Base-by-base conservation (phyloP, 768 basidiomycete species). In the Tricholoma terreum region DNA sequence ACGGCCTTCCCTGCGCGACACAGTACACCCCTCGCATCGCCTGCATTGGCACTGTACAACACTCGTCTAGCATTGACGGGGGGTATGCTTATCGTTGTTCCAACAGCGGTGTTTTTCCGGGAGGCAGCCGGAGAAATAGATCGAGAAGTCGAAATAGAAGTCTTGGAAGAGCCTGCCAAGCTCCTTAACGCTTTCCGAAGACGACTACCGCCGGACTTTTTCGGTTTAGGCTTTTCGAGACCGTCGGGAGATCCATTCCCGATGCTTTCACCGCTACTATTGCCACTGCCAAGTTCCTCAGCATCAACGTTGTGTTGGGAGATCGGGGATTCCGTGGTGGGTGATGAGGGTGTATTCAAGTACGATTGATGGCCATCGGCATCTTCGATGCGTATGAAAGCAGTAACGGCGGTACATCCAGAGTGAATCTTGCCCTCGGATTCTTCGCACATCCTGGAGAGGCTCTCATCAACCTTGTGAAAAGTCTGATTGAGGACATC, bases 321-420 rank as follows among this genome's bases (percentile, higher is more conserved):
- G 14, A 65, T 38, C n/a, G 76, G 70, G 9, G 77, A 77, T 12
- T 73, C 73, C 19, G 66, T 50, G n/a, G 61, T 56, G 17, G 66
- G 75, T 30, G 66, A 72, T 15, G 68, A 62, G 12, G 68, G 67
- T 14, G 76, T 64, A 6, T 69, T 66, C 48, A 87, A 64, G 68
- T 92, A 93, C 7, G 87, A 75, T 67, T 94, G 92, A 27, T 76
- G 75, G 33, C 91, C 91, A 14, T 86, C 76, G 1, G 75, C 77
- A 63, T 94, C 93, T 73, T 99, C 97, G 57, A 98, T 74, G 12
- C 97, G 89, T 52, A 99, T 81, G 73, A 98, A 96, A 2, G 94
- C 94, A 24, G 92, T 94, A 34, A 97, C 97, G 4, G 92, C 97
- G 4, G 97, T 99, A 68, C 96, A 98, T 1, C 97, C 97, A 6